Evolutionary conservation across 768 basidiomycete genomes (phyloP), one percentile per base, ranked within the genome.

Genomic region (Suillus luteus): DNA sequence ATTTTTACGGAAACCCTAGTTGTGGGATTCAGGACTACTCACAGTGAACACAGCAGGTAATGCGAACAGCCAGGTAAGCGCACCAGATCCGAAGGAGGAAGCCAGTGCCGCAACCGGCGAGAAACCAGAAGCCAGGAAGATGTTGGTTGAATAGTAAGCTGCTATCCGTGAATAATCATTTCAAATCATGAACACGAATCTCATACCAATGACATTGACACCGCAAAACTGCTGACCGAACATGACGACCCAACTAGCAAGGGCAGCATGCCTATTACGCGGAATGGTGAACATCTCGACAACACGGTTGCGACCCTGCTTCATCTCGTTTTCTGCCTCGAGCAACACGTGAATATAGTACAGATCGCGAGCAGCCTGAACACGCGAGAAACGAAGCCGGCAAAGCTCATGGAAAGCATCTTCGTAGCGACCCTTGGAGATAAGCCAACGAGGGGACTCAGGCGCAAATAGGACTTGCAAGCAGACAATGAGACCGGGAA

Each of bases 381-480:
- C 76, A 15, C 80, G 82, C 65, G 82, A 85, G 71, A 86, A 83
- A 48, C 93, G 85, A 8, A 95, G 83, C 37, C 89, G 86, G 60
- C 76, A 76, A 60, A 95, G 84, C 2, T 86, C 87, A 5, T 79
- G 72, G 71, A 82, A 94, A 0, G 93, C 93, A 4, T 88, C 80
- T 3, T 75, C 77, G 70, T 93, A 90, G 17, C 89, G 86, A 59
- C 83, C 85, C 74, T 93, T 92, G 73, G 85, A 85, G 80, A 95
- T 90, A 37, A 89, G 82, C 93, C 93, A 95, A 69, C 92, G 86
- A 5, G 93, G 93, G 0, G 90, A 92, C 76, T 94, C 92, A 3
- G 82, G 82, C 51, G 79, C 81, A 41, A 77, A 75, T 72, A 77
- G 76, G 19, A 89, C 79, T 63, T 81, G 80, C 12, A 69, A 10